A percentile compares a stretch with the other conserved stretches of the same genome.
Conservation (phyloP, 768 basidiomycete genomes). For the Trametes coccinea region DNA sequence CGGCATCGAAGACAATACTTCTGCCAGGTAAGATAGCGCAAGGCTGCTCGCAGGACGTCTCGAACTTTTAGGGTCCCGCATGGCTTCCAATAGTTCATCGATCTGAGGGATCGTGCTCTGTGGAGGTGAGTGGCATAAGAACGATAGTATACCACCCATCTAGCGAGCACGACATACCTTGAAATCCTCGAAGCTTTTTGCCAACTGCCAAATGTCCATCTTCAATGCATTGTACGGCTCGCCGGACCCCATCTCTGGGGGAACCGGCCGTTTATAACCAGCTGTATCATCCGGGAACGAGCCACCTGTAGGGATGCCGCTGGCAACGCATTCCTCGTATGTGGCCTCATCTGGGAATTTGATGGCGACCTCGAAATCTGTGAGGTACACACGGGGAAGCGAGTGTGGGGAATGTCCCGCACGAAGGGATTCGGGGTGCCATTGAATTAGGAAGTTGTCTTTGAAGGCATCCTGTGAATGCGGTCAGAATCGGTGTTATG, state of each 20-base stretch:
- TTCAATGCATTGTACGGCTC: slow-evolving; percentile 31
- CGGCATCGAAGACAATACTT: too few species aligned
- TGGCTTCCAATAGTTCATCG: not conserved
- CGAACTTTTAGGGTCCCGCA: not conserved
- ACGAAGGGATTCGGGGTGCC: slow-evolving; percentile 33
- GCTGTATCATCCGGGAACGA: not conserved
- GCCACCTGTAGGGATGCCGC: too few species aligned
- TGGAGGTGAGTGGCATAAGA: too few species aligned
- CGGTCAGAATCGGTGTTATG: too few species aligned
- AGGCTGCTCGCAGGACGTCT: not conserved
- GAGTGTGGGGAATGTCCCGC: slow-evolving; percentile 15
- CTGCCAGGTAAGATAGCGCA: not conserved
- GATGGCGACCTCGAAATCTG: slow-evolving; percentile 35
- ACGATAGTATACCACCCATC: too few species aligned
- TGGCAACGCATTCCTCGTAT: too few species aligned
- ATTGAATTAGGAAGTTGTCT: slow-evolving; percentile 35
- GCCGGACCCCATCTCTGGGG: slow-evolving; percentile 28
- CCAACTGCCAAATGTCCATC: slow-evolving; percentile 34
- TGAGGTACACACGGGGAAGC: slow-evolving; percentile 34
- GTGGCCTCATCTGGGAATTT: slow-evolving; percentile 27
- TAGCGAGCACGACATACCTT: not conserved
- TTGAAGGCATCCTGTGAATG: slow-evolving; percentile 30
- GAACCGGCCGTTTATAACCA: slow-evolving; percentile 23
- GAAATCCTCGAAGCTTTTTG: slow-evolving; percentile 18
- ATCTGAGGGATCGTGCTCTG: slow-evolving; percentile 1